These are phyloP conservation scores for Nemania abortiva DNA, from an alignment of 2,329 filamentous ascomycete genomes.

Conservation along the genomic window DNA sequence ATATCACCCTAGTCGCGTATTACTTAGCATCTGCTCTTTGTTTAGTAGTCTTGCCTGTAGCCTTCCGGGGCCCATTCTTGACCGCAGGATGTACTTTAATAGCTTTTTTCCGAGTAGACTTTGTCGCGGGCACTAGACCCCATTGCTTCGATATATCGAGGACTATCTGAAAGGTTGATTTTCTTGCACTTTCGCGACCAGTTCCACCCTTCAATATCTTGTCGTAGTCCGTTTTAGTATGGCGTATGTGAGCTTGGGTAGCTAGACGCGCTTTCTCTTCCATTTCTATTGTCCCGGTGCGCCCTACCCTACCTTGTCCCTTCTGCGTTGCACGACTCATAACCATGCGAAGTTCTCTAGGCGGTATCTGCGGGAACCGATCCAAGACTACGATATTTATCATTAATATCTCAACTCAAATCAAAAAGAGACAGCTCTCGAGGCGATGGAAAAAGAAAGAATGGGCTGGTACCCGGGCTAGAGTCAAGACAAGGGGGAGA, in stretches of 20 bases:
- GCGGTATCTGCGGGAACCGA: slow-evolving; percentile 31
- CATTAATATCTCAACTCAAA: neutral
- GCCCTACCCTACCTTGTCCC: slow-evolving; percentile 31
- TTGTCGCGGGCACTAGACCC: slow-evolving; percentile 1
- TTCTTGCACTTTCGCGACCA: slow-evolving; percentile 17
- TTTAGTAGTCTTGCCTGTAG: too few species aligned
- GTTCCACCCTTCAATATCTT: slow-evolving; percentile 17
- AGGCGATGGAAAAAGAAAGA: neutral
- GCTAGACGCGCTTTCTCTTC: slow-evolving; percentile 26
- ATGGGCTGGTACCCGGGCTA: neutral
- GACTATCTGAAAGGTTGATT: neutral
- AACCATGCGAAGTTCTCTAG: slow-evolving; percentile 3
- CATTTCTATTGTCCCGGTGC: slow-evolving; percentile 22
- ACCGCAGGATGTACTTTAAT: neutral
- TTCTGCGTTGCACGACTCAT: slow-evolving; percentile 29
- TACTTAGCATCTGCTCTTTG: too few species aligned
- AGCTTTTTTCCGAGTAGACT: neutral
- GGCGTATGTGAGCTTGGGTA: slow-evolving; percentile 33
- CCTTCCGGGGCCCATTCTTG: neutral
- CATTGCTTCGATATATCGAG: slow-evolving; percentile 13
- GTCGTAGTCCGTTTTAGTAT: slow-evolving; percentile 35
- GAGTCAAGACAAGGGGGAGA: neutral
- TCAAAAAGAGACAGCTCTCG: neutral
- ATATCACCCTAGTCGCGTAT: too few species aligned
- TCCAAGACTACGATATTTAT: slow-evolving; percentile 13